phyloP scores from a whole-genome alignment of 495 filamentous ascomycete species.

The Penicillium canariense region DNA sequence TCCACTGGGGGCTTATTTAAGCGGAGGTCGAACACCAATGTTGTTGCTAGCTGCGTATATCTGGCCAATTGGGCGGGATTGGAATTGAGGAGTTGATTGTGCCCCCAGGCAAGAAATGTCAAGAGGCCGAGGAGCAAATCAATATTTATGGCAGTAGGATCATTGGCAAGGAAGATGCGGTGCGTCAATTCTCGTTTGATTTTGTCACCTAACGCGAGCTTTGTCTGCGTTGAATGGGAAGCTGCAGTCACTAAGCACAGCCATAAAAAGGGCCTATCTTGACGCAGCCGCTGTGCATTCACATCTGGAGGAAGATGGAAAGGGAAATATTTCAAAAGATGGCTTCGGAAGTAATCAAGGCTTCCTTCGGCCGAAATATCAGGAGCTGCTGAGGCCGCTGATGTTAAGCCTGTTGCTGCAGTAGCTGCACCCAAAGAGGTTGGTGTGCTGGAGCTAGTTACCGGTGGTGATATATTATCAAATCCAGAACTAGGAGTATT shows the following conservation, averaged over 20 bases:
- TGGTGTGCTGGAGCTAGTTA: background rate
- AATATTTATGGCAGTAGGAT: slow-evolving; percentile 32
- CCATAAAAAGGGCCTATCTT: slow-evolving; percentile 45
- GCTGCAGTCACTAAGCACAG: slow-evolving; percentile 41
- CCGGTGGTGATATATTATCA: background rate
- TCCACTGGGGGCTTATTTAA: slow-evolving; percentile 43
- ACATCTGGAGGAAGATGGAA: slow-evolving; percentile 33
- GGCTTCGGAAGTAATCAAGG: slow-evolving; percentile 32
- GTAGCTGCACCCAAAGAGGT: background rate
- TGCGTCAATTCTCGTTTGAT: slow-evolving; percentile 38
- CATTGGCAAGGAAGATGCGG: slow-evolving; percentile 41
- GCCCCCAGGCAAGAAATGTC: slow-evolving; percentile 35
- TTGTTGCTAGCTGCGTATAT: slow-evolving; percentile 45
- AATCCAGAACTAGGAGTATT: background rate
- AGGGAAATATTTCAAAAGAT: slow-evolving; percentile 36
- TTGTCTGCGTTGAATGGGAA: slow-evolving; percentile 27
- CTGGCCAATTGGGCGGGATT: slow-evolving; percentile 29
- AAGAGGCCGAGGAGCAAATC: slow-evolving; percentile 51
- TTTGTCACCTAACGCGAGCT: slow-evolving; percentile 27
- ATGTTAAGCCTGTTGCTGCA: slow-evolving; percentile 35
- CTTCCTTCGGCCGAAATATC: slow-evolving; percentile 26
- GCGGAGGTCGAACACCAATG: slow-evolving; percentile 48
- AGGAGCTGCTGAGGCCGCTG: slow-evolving; percentile 28
- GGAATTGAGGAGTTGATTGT: slow-evolving; percentile 17
- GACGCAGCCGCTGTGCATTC: slow-evolving; percentile 31